Evolutionary conservation across 2,329 filamentous ascomycete species (phyloP).

Genomic region (Exophiala mesophila): DNA sequence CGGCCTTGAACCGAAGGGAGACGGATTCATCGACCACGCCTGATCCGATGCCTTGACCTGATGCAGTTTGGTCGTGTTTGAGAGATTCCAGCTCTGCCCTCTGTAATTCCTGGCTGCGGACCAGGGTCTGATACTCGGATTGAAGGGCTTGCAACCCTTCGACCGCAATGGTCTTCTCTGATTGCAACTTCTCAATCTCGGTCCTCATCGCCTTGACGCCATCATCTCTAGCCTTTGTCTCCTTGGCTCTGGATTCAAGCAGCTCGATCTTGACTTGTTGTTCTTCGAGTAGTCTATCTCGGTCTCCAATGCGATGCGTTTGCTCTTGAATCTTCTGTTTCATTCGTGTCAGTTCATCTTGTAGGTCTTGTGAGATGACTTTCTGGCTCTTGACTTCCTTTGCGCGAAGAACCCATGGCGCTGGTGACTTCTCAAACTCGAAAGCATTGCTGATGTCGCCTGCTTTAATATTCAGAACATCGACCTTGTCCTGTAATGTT

Average conservation of each 20-base stretch:
- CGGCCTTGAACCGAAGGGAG: slow-evolving; percentile 34
- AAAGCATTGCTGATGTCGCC: slow-evolving; percentile 66
- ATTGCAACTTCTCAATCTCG: slow-evolving; percentile 37
- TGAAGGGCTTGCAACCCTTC: slow-evolving; percentile 33
- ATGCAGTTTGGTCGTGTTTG: slow-evolving; percentile 37
- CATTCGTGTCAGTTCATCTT: slow-evolving; percentile 75
- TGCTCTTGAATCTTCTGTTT: slow-evolving; percentile 76
- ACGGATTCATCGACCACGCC: slow-evolving; percentile 33
- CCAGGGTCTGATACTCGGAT: slow-evolving; percentile 35
- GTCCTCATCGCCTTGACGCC: slow-evolving; percentile 41
- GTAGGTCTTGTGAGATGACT: slow-evolving; percentile 71
- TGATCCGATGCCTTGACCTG: slow-evolving; percentile 35
- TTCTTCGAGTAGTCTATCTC: slow-evolving; percentile 80
- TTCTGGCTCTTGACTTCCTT: slow-evolving; percentile 79
- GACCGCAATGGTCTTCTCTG: slow-evolving; percentile 32
- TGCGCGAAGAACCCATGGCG: slow-evolving; percentile 80
- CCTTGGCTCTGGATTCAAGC: slow-evolving; percentile 79
- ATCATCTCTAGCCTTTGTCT: slow-evolving; percentile 70
- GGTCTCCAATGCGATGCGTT: slow-evolving; percentile 64
- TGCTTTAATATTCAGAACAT: slow-evolving; percentile 66
- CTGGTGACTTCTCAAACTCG: slow-evolving; percentile 66
- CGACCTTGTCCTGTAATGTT: slow-evolving; percentile 26
- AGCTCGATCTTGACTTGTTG: slow-evolving; percentile 68
- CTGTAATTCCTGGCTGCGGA: slow-evolving; percentile 39
- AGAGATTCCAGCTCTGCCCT: slow-evolving; percentile 39